A percentile compares a stretch with the other conserved stretches of the same genome.
Conservation (phyloP, 2,329 filamentous ascomycete species). For the Sphaerostilbella broomeana region DNA sequence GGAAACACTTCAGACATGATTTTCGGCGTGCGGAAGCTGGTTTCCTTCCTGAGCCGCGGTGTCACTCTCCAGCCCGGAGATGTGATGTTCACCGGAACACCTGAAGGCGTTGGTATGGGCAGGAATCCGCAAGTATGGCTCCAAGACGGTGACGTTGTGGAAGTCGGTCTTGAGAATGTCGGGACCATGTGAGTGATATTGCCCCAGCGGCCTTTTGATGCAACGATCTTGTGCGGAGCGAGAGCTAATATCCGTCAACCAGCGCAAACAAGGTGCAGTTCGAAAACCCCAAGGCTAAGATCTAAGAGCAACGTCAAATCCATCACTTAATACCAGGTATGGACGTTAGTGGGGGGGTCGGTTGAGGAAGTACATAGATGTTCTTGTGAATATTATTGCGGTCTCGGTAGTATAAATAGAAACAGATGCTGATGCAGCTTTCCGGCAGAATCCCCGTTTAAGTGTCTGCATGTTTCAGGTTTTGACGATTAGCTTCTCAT, state of each 20-base stretch:
- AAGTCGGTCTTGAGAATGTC: constrained; percentile 60
- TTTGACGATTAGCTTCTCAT: too few species aligned
- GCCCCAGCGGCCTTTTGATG: not conserved
- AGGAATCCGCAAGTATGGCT: constrained; percentile 61
- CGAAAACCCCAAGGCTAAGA: constrained; percentile 21
- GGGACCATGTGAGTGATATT: constrained; percentile 42
- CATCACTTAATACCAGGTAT: not conserved
- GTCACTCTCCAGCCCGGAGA: constrained; percentile 59
- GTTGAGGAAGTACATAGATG: too few species aligned
- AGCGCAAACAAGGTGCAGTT: constrained; percentile 30
- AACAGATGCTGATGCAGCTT: too few species aligned
- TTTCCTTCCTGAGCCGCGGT: constrained; percentile 54
- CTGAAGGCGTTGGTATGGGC: constrained; percentile 65
- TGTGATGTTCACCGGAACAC: constrained; percentile 62
- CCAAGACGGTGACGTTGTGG: constrained; percentile 62
- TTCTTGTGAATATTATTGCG: too few species aligned
- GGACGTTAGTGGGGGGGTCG: not conserved
- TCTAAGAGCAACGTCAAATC: constrained; percentile 17
- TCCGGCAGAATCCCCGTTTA: too few species aligned
- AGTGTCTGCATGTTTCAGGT: too few species aligned
- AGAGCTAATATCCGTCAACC: not conserved
- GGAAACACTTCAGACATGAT: constrained; percentile 56
- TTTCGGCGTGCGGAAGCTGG: constrained; percentile 52
- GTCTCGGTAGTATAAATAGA: too few species aligned
- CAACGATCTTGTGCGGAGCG: not conserved